Percentiles rank a stretch among this genome's conserved stretches.
Conservation (phyloP, 306 rosid species). For the Carpinus fangiana region DNA sequence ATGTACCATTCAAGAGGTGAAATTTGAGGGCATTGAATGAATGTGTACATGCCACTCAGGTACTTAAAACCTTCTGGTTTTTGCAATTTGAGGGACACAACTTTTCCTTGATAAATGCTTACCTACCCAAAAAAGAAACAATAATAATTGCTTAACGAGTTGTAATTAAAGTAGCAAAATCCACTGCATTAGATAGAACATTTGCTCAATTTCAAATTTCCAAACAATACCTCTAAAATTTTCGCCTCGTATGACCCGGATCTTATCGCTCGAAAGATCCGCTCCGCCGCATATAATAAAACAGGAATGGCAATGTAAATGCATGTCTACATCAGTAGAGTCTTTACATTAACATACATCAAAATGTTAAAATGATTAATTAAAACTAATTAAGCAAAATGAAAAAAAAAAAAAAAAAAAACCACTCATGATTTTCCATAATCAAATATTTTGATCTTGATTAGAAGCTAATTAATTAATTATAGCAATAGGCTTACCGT, state of each 20-base stretch:
- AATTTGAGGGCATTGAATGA: constrained; percentile 88
- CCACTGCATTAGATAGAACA: neutral
- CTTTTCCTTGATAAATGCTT: constrained; percentile 83
- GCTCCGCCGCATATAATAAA: constrained; percentile 63
- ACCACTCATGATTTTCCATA: too few relatives aligned
- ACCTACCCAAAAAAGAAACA: constrained; percentile 17
- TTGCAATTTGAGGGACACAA: constrained; percentile 67
- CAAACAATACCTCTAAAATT: constrained; percentile 58
- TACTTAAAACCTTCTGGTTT: constrained; percentile 78
- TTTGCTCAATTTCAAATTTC: neutral
- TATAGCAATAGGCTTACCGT: constrained; percentile 45
- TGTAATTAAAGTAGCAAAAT: neutral
- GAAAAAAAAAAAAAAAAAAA: too few relatives aligned
- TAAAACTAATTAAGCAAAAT: neutral
- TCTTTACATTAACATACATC: neutral
- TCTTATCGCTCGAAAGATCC: constrained; percentile 75
- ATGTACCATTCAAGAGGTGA: constrained; percentile 79
- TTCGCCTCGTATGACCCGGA: constrained; percentile 70
- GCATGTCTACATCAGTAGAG: constrained; percentile 67
- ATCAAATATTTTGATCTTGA: neutral
- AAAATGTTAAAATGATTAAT: neutral
- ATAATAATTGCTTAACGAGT: neutral
- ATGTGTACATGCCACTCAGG: constrained; percentile 85
- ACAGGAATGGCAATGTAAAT: constrained; percentile 82
- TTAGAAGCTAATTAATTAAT: neutral